A percentile compares a stretch with the other conserved stretches of the same genome.
Evolutionary conservation across 805 yeast genomes (phyloP).

Genomic region (Yamadazyma kitorensis): DNA sequence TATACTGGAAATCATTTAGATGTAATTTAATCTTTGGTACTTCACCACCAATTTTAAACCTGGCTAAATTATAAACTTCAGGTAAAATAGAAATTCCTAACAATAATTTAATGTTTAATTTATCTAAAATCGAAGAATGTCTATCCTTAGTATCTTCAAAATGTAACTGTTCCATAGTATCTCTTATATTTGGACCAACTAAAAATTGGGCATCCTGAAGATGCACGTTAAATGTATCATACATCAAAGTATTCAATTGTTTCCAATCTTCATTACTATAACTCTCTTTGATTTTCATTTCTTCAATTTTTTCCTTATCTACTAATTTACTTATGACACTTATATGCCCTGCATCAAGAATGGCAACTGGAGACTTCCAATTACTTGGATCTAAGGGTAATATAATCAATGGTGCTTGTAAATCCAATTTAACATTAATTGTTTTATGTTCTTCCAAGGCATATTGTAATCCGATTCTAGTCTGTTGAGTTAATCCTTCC

Average conservation of each 20-base stretch:
- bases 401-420: slow-evolving; percentile 90
- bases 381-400: slow-evolving; percentile 78
- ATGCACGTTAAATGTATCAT: slow-evolving; percentile 76
- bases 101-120: slow-evolving; percentile 66
- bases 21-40: slow-evolving; percentile 71
- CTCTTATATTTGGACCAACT: slow-evolving; percentile 77
- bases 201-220: slow-evolving; percentile 85
- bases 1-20: slow-evolving; percentile 86
- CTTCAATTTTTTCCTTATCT: slow-evolving; percentile 62
- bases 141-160: slow-evolving; percentile 30
- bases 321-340: slow-evolving; percentile 79
- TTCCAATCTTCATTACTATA: slow-evolving; percentile 73
- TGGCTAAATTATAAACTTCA: slow-evolving; percentile 68
- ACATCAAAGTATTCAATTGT: slow-evolving; percentile 73
- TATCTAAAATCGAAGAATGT: slow-evolving; percentile 68
- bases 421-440: slow-evolving; percentile 75
- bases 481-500: slow-evolving; percentile 85
- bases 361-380: slow-evolving; percentile 83
- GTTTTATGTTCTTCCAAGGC: slow-evolving; percentile 95
- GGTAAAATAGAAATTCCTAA: slow-evolving; percentile 87
- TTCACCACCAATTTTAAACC: slow-evolving; percentile 69
- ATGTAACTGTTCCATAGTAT: slow-evolving; percentile 73
- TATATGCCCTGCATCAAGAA: slow-evolving; percentile 95
- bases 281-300: slow-evolving; percentile 59
- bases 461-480: slow-evolving; percentile 88